Evolutionary conservation across 371 early-diverging fungal genomes (phyloP).

Genomic region (Mucor plumbeus): DNA sequence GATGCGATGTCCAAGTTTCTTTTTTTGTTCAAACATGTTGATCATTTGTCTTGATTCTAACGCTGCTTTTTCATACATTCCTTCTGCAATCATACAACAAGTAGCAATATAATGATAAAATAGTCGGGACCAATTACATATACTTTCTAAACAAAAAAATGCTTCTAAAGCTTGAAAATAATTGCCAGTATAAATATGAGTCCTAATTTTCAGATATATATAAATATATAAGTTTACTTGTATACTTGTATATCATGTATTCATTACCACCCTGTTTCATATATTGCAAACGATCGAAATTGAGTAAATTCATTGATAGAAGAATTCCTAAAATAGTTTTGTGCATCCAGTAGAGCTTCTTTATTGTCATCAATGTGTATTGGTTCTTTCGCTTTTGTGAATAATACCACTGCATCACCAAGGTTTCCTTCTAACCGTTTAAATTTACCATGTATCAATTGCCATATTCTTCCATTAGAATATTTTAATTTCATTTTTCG

Average conservation of each 20-base stretch:
- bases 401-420: conserved; percentile 15
- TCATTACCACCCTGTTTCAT: conserved; percentile 38
- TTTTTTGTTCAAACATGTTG: conserved; percentile 21
- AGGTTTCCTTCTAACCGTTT: conserved; percentile 21
- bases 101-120: conserved; percentile 45
- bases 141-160: conserved; percentile 40
- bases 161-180: conserved; percentile 36
- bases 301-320: conserved; percentile 28
- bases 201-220: conserved; percentile 18
- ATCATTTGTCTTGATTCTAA: conserved; percentile 34
- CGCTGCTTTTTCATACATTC: conserved; percentile 33
- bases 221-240: not conserved
- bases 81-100: conserved; percentile 41
- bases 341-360: not conserved
- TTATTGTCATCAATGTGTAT: not conserved
- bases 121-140: conserved; percentile 35
- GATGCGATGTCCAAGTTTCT: conserved; percentile 15
- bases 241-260: not conserved
- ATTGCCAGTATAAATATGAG: conserved; percentile 33
- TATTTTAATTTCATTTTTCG: conserved; percentile 24
- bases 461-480: conserved; percentile 27
- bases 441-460: conserved; percentile 31
- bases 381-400: conserved; percentile 19
- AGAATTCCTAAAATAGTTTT: not conserved
- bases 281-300: conserved; percentile 21